Percentiles rank a stretch among this genome's conserved stretches.
phyloP scores from a whole-genome alignment of 805 yeast genomes.

The Cyberlindnera maritima region DNA sequence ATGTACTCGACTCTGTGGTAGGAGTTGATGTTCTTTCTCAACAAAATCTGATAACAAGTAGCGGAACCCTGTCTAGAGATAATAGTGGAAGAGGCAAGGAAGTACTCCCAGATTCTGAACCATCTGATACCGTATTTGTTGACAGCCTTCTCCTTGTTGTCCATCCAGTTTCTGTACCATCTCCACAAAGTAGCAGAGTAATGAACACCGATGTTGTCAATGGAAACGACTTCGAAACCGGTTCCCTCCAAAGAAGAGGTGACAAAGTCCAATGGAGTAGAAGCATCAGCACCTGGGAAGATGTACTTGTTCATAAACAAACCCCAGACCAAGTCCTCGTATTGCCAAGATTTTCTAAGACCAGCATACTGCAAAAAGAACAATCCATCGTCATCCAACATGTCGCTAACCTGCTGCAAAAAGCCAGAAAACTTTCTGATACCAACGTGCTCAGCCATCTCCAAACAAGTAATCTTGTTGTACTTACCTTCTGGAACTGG shows the following conservation, averaged over 20 bases:
- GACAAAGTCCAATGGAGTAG: conserved; percentile 88
- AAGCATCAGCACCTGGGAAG: conserved; percentile 97
- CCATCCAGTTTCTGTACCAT: conserved; percentile 94
- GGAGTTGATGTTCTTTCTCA: conserved; percentile 85
- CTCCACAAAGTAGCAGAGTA: conserved; percentile 89
- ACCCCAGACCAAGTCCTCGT: conserved; percentile 93
- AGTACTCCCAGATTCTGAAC: conserved; percentile 93
- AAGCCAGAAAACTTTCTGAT: conserved; percentile 76
- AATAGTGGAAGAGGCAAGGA: conserved; percentile 78
- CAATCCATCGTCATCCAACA: conserved; percentile 89
- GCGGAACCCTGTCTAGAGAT: conserved; percentile 93
- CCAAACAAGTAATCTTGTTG: conserved; percentile 85
- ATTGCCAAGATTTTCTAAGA: conserved; percentile 88
- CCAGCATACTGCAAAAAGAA: conserved; percentile 90
- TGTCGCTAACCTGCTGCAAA: conserved; percentile 75
- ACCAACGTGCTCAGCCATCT: conserved; percentile 97
- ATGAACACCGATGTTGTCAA: conserved; percentile 90
- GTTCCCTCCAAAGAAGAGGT: conserved; percentile 71
- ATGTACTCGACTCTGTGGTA: conserved; percentile 80
- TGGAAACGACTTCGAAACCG: conserved; percentile 80
- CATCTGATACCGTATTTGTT: conserved; percentile 84
- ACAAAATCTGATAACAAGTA: conserved; percentile 83
- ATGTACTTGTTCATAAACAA: conserved; percentile 93
- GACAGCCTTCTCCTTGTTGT: conserved; percentile 71
- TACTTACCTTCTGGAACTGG: conserved; percentile 70